Base-by-base conservation (phyloP, 208 protist species). In the Trypanosomatidae sp. region DNA sequence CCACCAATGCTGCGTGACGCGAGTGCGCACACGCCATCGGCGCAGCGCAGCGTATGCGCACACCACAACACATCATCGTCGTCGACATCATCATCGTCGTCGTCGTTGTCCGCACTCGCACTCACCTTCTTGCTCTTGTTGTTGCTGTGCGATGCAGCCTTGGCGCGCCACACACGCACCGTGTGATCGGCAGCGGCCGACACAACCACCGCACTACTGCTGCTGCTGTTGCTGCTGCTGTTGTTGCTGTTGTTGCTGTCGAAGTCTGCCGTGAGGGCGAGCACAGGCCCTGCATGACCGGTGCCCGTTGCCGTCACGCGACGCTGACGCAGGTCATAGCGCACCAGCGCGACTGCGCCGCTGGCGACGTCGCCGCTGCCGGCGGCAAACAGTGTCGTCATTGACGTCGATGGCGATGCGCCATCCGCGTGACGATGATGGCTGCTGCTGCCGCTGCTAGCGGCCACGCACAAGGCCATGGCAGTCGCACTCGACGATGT, bases 171-270 rank as follows among this genome's bases (percentile, higher is more conserved):
- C 41, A 99, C 96, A 19, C 95, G 75, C 53, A 99, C 92, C 18
- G 97, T 98, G 43, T 94, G 70, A 63, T 99, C 98, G 48, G 99
- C 97, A 1, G 91, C 95, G 1, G 89, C 82, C 3, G 85, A 97
- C 1, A 99, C 40, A 21, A n/a, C n/a, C n/a, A n/a, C n/a, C n/a
- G n/a, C n/a, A n/a, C n/a, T n/a, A n/a, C n/a, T n/a, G n/a, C n/a
- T n/a, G n/a, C n/a, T n/a, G n/a, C n/a, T n/a, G n/a, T n/a, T n/a
- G n/a, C n/a, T n/a, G n/a, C n/a, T n/a, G n/a, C n/a, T n/a, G n/a
- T n/a, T n/a, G n/a, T n/a, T n/a, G n/a, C 99, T 91, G 18, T 93
- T 62, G 19, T 46, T 43, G 4, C 37, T 42, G 18, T 49, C 33
- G 25, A n/a, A 8, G 16, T 43, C 30, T 10, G 26, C 43, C 15